A percentile compares a stretch with the other conserved stretches of the same genome.
Evolutionary conservation across 345 rosid genomes (phyloP).

Genomic region (Linum tenue): DNA sequence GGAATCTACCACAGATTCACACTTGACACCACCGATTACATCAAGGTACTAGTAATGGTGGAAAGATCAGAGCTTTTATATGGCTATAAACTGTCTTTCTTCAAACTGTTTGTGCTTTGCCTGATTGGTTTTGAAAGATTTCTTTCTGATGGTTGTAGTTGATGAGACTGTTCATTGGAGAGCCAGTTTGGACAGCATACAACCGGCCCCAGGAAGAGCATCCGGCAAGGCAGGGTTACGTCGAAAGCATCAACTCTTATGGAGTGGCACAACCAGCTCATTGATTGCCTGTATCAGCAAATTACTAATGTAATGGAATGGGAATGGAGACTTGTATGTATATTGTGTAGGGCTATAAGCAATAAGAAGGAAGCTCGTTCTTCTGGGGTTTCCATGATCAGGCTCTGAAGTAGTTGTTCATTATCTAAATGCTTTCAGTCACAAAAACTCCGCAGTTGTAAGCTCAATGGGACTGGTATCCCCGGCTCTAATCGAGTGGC

Average conservation of each 20-base stretch:
- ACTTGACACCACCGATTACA: constrained; percentile 64
- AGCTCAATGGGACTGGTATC: constrained; percentile 45
- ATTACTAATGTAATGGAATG: too few relatives aligned
- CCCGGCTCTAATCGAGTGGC: constrained; percentile 35
- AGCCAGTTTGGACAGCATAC: constrained; percentile 70
- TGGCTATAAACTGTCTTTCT: neutral
- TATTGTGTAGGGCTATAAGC: too few relatives aligned
- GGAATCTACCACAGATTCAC: constrained; percentile 89
- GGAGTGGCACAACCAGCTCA: constrained; percentile 37
- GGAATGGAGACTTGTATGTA: too few relatives aligned
- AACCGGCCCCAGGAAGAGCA: constrained; percentile 85
- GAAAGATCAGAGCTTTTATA: neutral
- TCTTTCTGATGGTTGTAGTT: constrained; percentile 30
- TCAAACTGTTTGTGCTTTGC: neutral
- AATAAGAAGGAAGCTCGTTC: too few relatives aligned
- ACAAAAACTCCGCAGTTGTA: constrained; percentile 15
- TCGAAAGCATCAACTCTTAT: constrained; percentile 29
- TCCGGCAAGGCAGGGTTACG: constrained; percentile 63
- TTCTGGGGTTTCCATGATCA: too few relatives aligned
- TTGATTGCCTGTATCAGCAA: constrained; percentile 1
- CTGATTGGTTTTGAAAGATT: neutral
- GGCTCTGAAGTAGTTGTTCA: neutral
- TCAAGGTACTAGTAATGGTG: constrained; percentile 38
- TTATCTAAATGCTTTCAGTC: neutral
- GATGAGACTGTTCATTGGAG: constrained; percentile 82